Conservation (phyloP, 169 alveolate species). For the Blepharisma undulans region DNA sequence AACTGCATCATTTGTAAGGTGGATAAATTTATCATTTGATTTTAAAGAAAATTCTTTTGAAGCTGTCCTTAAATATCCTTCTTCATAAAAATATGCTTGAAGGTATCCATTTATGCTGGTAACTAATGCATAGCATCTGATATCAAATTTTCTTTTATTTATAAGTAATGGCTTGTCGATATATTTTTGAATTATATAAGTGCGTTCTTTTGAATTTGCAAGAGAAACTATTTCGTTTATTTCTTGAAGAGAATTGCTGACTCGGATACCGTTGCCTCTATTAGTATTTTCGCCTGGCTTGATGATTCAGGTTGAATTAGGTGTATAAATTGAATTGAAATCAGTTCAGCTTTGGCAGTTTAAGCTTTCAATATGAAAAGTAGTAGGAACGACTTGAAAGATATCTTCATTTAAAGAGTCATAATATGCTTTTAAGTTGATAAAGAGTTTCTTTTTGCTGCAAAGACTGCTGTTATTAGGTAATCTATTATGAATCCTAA, state of each 20-base stretch:
- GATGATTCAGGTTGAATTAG: slow-evolving; percentile 67
- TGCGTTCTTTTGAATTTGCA: slow-evolving; percentile 54
- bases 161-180: slow-evolving; percentile 81
- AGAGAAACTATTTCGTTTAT: slow-evolving; percentile 53
- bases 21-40: slow-evolving; percentile 68
- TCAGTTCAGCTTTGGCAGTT: slow-evolving; percentile 40
- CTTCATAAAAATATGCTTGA: slow-evolving; percentile 65
- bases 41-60: slow-evolving; percentile 69
- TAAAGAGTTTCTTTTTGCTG: slow-evolving; percentile 71
- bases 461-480: slow-evolving; percentile 68
- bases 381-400: slow-evolving; percentile 63
- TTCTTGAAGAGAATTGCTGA: slow-evolving; percentile 45
- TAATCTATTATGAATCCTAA: slow-evolving; percentile 60
- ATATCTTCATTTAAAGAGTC: slow-evolving; percentile 53
- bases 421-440: slow-evolving; percentile 66
- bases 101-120: slow-evolving; percentile 59
- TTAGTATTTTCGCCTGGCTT: slow-evolving; percentile 83
- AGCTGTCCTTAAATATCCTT: slow-evolving; percentile 81
- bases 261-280: slow-evolving; percentile 78
- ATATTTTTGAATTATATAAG: slow-evolving; percentile 78
- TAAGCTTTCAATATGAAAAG: slow-evolving; percentile 70
- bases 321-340: background rate
- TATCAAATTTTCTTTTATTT: slow-evolving; percentile 84
- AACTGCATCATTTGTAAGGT: slow-evolving; percentile 83
- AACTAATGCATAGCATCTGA: slow-evolving; percentile 71